These are phyloP conservation scores for Aspergillus tanneri DNA, from an alignment of 2,329 filamentous ascomycete genomes.

Conservation along the genomic window DNA sequence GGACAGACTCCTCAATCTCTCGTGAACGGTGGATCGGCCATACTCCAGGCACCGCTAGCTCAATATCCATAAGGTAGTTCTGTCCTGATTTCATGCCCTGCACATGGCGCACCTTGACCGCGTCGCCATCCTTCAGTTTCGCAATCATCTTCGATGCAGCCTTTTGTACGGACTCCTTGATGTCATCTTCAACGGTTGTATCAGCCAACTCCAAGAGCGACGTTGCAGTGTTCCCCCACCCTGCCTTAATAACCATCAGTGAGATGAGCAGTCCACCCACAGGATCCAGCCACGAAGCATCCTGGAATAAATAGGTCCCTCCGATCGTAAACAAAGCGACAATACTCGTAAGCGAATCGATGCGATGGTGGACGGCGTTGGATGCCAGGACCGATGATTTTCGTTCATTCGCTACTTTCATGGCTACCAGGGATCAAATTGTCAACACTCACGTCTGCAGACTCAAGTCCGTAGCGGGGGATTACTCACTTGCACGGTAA, in stretches of 20 bases:
- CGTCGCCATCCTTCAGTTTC: conserved; percentile 53
- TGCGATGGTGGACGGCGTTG: conserved; percentile 92
- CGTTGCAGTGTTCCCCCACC: conserved; percentile 77
- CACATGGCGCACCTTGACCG: conserved; percentile 72
- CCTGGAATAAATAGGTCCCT: conserved; percentile 79
- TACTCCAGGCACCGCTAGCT: conserved; percentile 72
- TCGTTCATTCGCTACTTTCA: conserved; percentile 91
- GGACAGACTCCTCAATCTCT: conserved; percentile 69
- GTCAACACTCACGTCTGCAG: neutral
- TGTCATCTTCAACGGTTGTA: conserved; percentile 79
- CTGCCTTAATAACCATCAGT: conserved; percentile 86
- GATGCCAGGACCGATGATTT: conserved; percentile 95
- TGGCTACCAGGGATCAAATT: conserved; percentile 55
- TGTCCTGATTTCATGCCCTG: conserved; percentile 94
- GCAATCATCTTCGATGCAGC: conserved; percentile 62
- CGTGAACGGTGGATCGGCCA: conserved; percentile 74
- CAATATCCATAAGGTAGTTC: conserved; percentile 90
- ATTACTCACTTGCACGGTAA: conserved; percentile 82
- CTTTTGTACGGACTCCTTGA: conserved; percentile 69
- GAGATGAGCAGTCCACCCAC: conserved; percentile 92
- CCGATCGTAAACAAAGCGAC: conserved; percentile 87
- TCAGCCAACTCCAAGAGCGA: conserved; percentile 90
- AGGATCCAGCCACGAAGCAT: conserved; percentile 90
- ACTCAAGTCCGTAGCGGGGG: neutral
- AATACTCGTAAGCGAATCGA: conserved; percentile 92